These are phyloP conservation scores for Exserohilum rostratum DNA, from an alignment of 2,329 filamentous ascomycete species.

Conservation along the genomic window DNA sequence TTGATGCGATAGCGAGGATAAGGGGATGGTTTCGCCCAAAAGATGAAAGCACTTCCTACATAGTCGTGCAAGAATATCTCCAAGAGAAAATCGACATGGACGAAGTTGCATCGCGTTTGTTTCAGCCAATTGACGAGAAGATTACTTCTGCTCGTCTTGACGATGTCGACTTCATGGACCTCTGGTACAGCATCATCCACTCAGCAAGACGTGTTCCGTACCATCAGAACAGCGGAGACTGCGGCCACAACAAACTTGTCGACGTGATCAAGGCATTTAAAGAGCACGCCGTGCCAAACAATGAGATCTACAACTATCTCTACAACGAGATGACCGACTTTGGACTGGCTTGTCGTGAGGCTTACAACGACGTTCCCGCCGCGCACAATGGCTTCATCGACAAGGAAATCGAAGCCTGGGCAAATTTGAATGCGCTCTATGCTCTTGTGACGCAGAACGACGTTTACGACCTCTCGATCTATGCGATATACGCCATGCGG, in stretches of 20 bases:
- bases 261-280: slow-evolving; percentile 34
- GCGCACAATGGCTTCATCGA: slow-evolving; percentile 20
- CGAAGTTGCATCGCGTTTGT: slow-evolving; percentile 24
- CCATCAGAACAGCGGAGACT: not conserved
- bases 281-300: slow-evolving; percentile 25
- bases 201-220: slow-evolving; percentile 33
- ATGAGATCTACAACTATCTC: slow-evolving; percentile 27
- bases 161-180: slow-evolving; percentile 28
- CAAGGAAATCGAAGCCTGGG: slow-evolving; percentile 37
- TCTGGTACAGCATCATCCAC: slow-evolving; percentile 44
- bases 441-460: slow-evolving; percentile 29
- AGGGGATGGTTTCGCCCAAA: slow-evolving; percentile 40
- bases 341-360: slow-evolving; percentile 32
- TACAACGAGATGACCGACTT: slow-evolving; percentile 32
- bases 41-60: slow-evolving; percentile 29
- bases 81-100: slow-evolving; percentile 19
- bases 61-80: slow-evolving; percentile 33
- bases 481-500: slow-evolving; percentile 39
- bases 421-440: slow-evolving; percentile 42
- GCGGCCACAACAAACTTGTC: slow-evolving; percentile 25
- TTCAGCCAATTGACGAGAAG: slow-evolving; percentile 34
- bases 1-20: slow-evolving; percentile 39
- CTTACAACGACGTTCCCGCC: slow-evolving; percentile 38
- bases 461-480: slow-evolving; percentile 26
- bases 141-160: slow-evolving; percentile 24